Base-by-base conservation (phyloP, 805 yeast genomes). In the Ogataea neopini region DNA sequence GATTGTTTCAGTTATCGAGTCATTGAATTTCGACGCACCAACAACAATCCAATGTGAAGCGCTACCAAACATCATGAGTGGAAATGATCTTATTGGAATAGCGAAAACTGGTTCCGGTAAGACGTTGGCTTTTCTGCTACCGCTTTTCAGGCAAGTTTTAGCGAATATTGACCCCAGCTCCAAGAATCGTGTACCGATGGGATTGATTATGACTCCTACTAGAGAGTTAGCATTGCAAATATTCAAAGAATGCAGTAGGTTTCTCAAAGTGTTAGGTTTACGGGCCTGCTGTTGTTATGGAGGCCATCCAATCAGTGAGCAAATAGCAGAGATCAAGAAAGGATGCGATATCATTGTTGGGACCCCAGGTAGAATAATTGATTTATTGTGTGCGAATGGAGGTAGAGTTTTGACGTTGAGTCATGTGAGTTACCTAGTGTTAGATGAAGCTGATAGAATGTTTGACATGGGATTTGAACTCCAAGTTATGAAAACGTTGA, bases 51-150 rank as follows among this genome's bases (percentile, higher is more conserved):
- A 94, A 64, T 75, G 90, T 0, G 97, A 90, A 59, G 90, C 97
- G 0, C 73, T 91, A 18, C 98, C 99, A 0, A 86, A 90, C 0
- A 81, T 90, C 17, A 87, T 92, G 95, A 73, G 84, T 2, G 98
- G 98, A 0, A 68, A 86, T 40, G 98, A 94, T 68, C 80, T 92
- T 6, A 85, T 94, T 40, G 97, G 97, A 5, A 85, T 94, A 17
- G 98, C 99, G 0, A 89, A 90, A 54, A 94, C 99, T 0, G 99
- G 99, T 0, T 88, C 97, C 0, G 99, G 99, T 3, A 94, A 94
- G 62, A 94, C 99, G 0, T 74, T 92, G 56, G 86, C 97, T 1
- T 94, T 88, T 67, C 70, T 90, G 7, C 62, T 94, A 6, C 97
- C 99, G 0, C 66, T 94, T 68, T 72, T 92, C 44, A 74, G 96